Conservation (phyloP, 176 grass and related monocot species). For the Eremochloa ophiuroides region DNA sequence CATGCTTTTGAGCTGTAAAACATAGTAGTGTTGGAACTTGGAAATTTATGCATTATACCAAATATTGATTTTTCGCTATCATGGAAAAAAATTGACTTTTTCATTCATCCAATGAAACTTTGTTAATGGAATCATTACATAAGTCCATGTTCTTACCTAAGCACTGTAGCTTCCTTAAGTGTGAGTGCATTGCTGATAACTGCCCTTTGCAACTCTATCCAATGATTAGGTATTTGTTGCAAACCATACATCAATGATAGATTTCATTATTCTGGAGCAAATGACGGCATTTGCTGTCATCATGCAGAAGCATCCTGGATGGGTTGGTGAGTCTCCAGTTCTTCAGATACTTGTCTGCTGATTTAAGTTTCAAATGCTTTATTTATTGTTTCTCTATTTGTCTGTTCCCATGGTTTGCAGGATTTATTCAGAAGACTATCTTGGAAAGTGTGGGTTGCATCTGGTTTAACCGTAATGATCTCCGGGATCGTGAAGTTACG, state of each 20-base stretch:
- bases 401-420: conserved; percentile 32
- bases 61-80: not conserved
- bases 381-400: conserved; percentile 14
- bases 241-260: conserved; percentile 99
- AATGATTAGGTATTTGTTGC: conserved; percentile 91
- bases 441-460: conserved; percentile 95
- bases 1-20: conserved; percentile 1
- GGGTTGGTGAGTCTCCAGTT: conserved; percentile 70
- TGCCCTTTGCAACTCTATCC: conserved; percentile 8
- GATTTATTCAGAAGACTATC: conserved; percentile 96
- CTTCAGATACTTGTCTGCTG: not conserved
- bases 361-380: conserved; percentile 1
- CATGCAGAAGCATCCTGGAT: conserved; percentile 99
- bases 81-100: not conserved
- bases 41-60: not conserved
- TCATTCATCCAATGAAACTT: not conserved
- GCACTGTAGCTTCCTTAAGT: not conserved
- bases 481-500: conserved; percentile 90
- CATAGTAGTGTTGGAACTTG: not conserved
- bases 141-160: not conserved
- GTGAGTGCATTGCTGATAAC: conserved; percentile 8
- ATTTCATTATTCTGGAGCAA: conserved; percentile 99
- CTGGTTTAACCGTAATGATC: conserved; percentile 96
- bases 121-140: not conserved
- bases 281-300: conserved; percentile 99